Conservation (phyloP, 257 asterid genomes). For the Forsythia viridissima region DNA sequence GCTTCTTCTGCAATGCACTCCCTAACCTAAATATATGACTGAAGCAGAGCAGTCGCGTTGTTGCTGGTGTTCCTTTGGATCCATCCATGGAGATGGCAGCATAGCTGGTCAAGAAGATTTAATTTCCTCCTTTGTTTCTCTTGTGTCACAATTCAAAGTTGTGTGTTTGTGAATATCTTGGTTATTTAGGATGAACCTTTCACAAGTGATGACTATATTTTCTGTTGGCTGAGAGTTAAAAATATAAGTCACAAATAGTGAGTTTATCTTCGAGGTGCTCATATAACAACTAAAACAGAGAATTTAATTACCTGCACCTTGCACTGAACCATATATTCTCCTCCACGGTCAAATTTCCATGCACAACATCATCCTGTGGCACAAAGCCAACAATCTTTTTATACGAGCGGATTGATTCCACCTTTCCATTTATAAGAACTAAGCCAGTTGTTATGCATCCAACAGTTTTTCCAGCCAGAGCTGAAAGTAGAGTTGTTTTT, state of each 20-base stretch:
- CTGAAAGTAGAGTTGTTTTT: constrained; percentile 93
- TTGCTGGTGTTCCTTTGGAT: neutral
- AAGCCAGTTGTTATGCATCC: constrained; percentile 74
- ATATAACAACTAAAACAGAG: neutral
- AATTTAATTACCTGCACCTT: constrained; percentile 65
- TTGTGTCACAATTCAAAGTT: neutral
- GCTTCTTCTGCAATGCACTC: neutral
- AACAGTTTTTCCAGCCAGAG: constrained; percentile 84
- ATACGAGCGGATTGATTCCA: constrained; percentile 71
- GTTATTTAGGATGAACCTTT: neutral
- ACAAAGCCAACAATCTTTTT: constrained; percentile 87
- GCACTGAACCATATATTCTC: constrained; percentile 99
- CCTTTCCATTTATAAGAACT: constrained; percentile 67
- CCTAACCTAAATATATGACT: neutral
- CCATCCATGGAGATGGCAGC: neutral
- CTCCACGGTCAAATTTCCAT: constrained; percentile 93
- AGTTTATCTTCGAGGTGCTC: neutral
- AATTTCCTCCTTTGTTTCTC: neutral
- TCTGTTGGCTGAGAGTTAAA: neutral
- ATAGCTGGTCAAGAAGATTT: neutral
- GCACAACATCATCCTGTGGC: constrained; percentile 97
- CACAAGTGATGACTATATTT: neutral
- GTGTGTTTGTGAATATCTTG: neutral
- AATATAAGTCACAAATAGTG: neutral
- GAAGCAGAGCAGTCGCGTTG: neutral